These are phyloP conservation scores for Paraconiothyrium brasiliense DNA, from an alignment of 2,329 filamentous ascomycete species.

Conservation along the genomic window DNA sequence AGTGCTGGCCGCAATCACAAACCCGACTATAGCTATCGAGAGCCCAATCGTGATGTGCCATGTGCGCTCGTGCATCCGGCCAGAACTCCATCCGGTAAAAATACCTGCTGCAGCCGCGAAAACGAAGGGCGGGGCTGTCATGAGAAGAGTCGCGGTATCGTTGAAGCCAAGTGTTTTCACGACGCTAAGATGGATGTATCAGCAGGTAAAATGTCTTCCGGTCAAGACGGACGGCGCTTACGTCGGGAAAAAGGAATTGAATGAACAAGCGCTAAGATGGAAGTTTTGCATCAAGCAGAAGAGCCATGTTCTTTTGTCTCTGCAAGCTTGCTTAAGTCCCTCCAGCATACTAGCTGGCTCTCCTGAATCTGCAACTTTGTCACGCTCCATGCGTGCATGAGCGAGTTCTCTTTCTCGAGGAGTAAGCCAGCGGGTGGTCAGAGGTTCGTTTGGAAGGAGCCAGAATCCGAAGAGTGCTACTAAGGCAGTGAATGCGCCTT, in stretches of 20 bases:
- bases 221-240: not conserved
- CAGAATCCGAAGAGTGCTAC: constrained; percentile 50
- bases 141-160: constrained; percentile 45
- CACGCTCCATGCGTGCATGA: constrained; percentile 51
- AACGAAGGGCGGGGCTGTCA: constrained; percentile 59
- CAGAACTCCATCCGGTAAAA: constrained; percentile 61
- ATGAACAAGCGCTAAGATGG: constrained; percentile 37
- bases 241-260: constrained; percentile 47
- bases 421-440: constrained; percentile 57
- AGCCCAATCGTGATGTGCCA: constrained; percentile 59
- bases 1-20: constrained; percentile 34
- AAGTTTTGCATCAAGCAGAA: constrained; percentile 46
- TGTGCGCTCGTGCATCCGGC: constrained; percentile 59
- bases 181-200: constrained; percentile 14
- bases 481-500: constrained; percentile 43
- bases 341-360: constrained; percentile 34
- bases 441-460: constrained; percentile 50
- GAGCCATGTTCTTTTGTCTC: constrained; percentile 41
- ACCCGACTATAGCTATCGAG: constrained; percentile 49
- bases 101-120: constrained; percentile 59
- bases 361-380: constrained; percentile 58
- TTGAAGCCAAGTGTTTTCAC: constrained; percentile 48
- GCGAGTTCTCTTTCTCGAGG: constrained; percentile 55
- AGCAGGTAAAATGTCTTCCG: not conserved
- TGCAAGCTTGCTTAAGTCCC: constrained; percentile 39